phyloP scores from a whole-genome alignment of 371 early-diverging fungal genomes.

The Rhizopus arrhizus region DNA sequence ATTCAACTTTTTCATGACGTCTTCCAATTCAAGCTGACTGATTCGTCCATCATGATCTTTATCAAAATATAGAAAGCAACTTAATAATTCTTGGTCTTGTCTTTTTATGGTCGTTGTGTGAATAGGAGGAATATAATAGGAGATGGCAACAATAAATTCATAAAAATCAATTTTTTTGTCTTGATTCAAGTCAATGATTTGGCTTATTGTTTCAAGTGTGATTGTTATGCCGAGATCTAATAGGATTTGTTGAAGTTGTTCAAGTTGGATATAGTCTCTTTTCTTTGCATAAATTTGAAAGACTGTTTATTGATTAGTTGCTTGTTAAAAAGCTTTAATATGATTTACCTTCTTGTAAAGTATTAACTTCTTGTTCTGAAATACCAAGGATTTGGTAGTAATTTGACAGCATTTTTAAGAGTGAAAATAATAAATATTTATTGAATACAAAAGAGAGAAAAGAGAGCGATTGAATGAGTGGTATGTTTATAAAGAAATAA shows the following conservation, averaged over 20 bases:
- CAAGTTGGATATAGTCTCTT: slow-evolving; percentile 55
- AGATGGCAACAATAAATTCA: slow-evolving; percentile 73
- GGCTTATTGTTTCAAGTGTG: slow-evolving; percentile 13
- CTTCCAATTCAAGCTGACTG: slow-evolving; percentile 66
- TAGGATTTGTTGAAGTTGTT: slow-evolving; percentile 71
- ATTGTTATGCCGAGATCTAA: slow-evolving; percentile 69
- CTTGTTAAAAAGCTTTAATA: background rate
- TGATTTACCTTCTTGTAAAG: slow-evolving; percentile 19
- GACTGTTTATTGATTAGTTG: slow-evolving; percentile 6
- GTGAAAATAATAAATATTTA: slow-evolving; percentile 1
- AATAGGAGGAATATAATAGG: slow-evolving; percentile 18
- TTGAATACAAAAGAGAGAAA: slow-evolving; percentile 4
- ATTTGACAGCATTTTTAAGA: slow-evolving; percentile 5
- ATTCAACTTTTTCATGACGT: slow-evolving; percentile 70
- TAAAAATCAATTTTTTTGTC: slow-evolving; percentile 62
- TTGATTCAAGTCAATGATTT: slow-evolving; percentile 49
- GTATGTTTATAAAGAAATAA: background rate
- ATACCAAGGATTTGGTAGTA: slow-evolving; percentile 15
- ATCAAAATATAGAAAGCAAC: slow-evolving; percentile 75
- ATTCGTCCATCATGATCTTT: slow-evolving; percentile 75
- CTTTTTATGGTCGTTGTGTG: slow-evolving; percentile 13
- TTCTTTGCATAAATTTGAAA: slow-evolving; percentile 59
- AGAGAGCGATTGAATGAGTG: background rate
- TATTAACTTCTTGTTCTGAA: slow-evolving; percentile 20
- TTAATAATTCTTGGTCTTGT: slow-evolving; percentile 55